These are phyloP conservation scores for Trypanosoma caninum DNA, from an alignment of 208 protist species.

Conservation along the genomic window DNA sequence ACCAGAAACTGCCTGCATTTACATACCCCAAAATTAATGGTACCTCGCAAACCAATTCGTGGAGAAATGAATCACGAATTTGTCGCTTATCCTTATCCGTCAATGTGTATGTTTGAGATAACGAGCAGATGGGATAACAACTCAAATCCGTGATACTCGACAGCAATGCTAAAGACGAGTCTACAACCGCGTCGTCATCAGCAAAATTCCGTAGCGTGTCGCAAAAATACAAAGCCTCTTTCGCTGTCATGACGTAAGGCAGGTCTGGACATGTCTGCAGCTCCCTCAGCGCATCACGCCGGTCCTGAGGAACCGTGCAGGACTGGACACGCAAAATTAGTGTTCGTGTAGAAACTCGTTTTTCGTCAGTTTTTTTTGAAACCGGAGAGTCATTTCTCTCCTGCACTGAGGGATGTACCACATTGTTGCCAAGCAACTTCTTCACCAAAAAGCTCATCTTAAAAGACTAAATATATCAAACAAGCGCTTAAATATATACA, in stretches of 20 bases:
- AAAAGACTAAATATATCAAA: too few relatives aligned
- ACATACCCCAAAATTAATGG: slow-evolving; percentile 43
- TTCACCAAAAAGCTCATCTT: slow-evolving; percentile 85
- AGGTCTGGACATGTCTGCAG: slow-evolving; percentile 48
- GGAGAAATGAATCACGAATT: slow-evolving; percentile 50
- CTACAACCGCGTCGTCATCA: slow-evolving; percentile 39
- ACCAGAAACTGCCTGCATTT: slow-evolving; percentile 35
- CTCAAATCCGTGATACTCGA: slow-evolving; percentile 47
- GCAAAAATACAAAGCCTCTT: slow-evolving; percentile 40
- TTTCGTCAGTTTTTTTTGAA: not conserved
- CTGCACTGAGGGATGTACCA: slow-evolving; percentile 56
- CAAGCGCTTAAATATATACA: too few relatives aligned
- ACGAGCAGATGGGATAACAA: slow-evolving; percentile 35
- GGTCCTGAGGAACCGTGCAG: slow-evolving; percentile 78
- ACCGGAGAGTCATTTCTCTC: not conserved
- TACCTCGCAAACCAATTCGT: slow-evolving; percentile 39
- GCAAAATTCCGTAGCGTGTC: slow-evolving; percentile 33
- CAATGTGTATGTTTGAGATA: slow-evolving; percentile 1
- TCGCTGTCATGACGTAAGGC: slow-evolving; percentile 42
- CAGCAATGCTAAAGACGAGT: slow-evolving; percentile 46
- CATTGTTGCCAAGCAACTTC: slow-evolving; percentile 58
- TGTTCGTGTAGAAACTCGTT: slow-evolving; percentile 34
- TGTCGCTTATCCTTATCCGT: slow-evolving; percentile 36
- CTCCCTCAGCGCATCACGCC: slow-evolving; percentile 64
- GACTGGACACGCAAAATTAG: slow-evolving; percentile 70